These are phyloP conservation scores for Candida saitoana DNA, from an alignment of 805 yeast species.

Conservation along the genomic window DNA sequence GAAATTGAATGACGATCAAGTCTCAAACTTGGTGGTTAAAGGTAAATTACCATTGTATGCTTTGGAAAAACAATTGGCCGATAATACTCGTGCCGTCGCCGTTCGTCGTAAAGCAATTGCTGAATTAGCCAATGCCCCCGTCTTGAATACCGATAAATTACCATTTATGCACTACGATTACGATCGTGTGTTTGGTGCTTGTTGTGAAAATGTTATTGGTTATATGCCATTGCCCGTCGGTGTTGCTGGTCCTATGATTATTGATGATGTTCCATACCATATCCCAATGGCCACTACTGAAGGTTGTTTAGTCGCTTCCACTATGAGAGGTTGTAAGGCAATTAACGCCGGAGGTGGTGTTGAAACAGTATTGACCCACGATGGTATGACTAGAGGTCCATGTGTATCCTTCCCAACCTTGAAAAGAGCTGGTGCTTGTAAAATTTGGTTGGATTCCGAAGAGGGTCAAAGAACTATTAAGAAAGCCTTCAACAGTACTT, in stretches of 20 bases:
- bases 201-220: slow-evolving; percentile 98
- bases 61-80: slow-evolving; percentile 84
- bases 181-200: slow-evolving; percentile 95
- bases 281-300: slow-evolving; percentile 99
- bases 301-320: slow-evolving; percentile 96
- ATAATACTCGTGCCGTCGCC: slow-evolving; percentile 87
- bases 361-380: slow-evolving; percentile 83
- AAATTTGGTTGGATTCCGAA: slow-evolving; percentile 91
- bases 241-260: slow-evolving; percentile 92
- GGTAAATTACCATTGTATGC: slow-evolving; percentile 92
- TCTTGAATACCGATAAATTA: slow-evolving; percentile 62
- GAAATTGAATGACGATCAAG: slow-evolving; percentile 66
- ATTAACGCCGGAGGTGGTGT: slow-evolving; percentile 97
- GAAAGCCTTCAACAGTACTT: slow-evolving; percentile 91
- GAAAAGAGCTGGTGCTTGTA: slow-evolving; percentile 88
- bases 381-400: slow-evolving; percentile 99
- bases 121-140: slow-evolving; percentile 73
- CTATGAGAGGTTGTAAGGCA: slow-evolving; percentile 99
- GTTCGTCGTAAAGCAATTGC: slow-evolving; percentile 94
- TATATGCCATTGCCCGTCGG: slow-evolving; percentile 96
- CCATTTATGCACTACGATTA: slow-evolving; percentile 87
- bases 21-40: slow-evolving; percentile 60
- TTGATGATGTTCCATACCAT: slow-evolving; percentile 84
- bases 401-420: slow-evolving; percentile 86
- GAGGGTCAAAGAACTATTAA: slow-evolving; percentile 83